phyloP scores from a whole-genome alignment of 169 alveolate genomes.

The Blepharisma undulans region DNA sequence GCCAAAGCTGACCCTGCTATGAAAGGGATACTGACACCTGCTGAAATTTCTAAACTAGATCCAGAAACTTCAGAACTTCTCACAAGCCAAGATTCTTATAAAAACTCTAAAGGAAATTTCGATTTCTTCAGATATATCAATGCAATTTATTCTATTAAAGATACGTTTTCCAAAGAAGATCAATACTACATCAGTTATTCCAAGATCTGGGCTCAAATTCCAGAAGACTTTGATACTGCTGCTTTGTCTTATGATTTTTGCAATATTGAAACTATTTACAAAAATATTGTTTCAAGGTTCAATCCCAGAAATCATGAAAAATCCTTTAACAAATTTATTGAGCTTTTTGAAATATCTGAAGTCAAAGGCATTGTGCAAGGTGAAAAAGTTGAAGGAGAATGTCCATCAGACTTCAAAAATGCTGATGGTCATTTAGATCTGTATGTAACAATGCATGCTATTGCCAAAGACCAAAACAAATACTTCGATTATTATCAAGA shows the following conservation, averaged over 20 bases:
- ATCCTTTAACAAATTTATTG: not conserved
- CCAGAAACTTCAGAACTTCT: not conserved
- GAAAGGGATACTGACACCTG: constrained; percentile 24
- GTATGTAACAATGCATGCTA: not conserved
- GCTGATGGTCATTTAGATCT: not conserved
- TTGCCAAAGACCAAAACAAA: not conserved
- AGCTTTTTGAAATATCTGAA: not conserved
- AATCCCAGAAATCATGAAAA: not conserved
- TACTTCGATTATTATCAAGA: not conserved
- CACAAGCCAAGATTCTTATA: no score
- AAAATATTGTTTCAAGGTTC: not conserved
- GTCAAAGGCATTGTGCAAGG: not conserved
- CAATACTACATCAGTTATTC: not conserved
- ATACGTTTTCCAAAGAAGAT: not conserved
- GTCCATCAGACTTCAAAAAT: constrained; percentile 5
- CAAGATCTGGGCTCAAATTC: not conserved
- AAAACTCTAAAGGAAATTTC: constrained; percentile 31
- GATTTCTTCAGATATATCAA: constrained; percentile 24
- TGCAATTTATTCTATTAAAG: not conserved
- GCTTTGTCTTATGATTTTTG: not conserved
- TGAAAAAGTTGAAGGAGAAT: not conserved
- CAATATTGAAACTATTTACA: not conserved
- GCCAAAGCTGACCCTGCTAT: constrained; percentile 39
- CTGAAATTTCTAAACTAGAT: not conserved
- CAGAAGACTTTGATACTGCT: constrained; percentile 19